Evolutionary conservation across 257 asterid genomes (phyloP).

Genomic region (Thymus quinquecostatus): DNA sequence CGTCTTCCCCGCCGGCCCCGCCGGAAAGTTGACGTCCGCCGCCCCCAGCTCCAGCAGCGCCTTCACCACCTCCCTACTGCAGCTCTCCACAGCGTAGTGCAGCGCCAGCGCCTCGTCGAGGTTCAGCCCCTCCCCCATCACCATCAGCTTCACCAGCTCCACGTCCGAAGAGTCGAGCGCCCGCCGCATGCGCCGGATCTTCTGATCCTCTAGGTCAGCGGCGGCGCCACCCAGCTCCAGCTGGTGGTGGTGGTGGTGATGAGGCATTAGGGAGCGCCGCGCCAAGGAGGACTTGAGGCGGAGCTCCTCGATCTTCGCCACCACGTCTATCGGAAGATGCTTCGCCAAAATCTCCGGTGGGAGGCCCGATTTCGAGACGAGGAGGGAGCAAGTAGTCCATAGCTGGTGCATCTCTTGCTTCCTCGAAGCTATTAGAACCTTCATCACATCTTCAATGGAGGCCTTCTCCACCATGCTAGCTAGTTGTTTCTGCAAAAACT

Average conservation of each 20-base stretch:
- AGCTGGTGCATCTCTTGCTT: slow-evolving; percentile 89
- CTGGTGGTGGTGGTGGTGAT: slow-evolving; percentile 56
- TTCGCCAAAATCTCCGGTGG: slow-evolving; percentile 86
- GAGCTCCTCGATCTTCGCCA: slow-evolving; percentile 84
- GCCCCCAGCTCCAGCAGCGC: slow-evolving; percentile 93
- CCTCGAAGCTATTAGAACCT: slow-evolving; percentile 82
- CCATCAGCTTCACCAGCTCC: slow-evolving; percentile 96
- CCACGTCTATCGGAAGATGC: slow-evolving; percentile 87
- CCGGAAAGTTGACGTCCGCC: slow-evolving; percentile 89
- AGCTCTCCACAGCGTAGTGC: slow-evolving; percentile 84
- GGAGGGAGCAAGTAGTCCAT: slow-evolving; percentile 89
- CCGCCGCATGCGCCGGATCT: slow-evolving; percentile 83
- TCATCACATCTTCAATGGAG: slow-evolving; percentile 94
- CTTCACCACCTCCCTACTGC: slow-evolving; percentile 88
- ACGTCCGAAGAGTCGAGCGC: slow-evolving; percentile 95
- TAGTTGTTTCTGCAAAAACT: slow-evolving; percentile 69
- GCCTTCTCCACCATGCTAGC: slow-evolving; percentile 90
- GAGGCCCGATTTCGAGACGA: slow-evolving; percentile 89
- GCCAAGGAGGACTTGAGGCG: slow-evolving; percentile 79
- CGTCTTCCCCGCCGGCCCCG: slow-evolving; percentile 84
- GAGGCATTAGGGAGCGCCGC: slow-evolving; percentile 62
- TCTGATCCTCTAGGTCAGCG: slow-evolving; percentile 85
- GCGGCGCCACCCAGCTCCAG: slow-evolving; percentile 49
- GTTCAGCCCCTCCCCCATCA: slow-evolving; percentile 96
- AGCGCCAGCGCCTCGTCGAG: slow-evolving; percentile 82